phyloP scores from a whole-genome alignment of 306 rosid species.

The Betula pendula region DNA sequence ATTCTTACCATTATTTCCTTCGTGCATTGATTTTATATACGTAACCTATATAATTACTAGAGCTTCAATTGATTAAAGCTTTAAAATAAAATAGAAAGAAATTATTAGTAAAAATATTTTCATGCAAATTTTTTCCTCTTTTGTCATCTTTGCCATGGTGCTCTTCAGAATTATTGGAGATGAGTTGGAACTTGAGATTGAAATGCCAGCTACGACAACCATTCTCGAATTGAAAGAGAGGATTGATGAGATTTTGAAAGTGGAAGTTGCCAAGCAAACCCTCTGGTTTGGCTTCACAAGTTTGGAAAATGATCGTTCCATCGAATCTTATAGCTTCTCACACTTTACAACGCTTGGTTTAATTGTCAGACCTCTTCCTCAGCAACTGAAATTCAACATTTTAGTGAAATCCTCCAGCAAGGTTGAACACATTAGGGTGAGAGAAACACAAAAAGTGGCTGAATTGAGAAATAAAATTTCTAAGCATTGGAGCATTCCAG shows the following conservation, averaged over 20 bases:
- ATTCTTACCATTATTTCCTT: not conserved
- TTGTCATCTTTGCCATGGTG: not conserved
- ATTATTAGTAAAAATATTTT: not conserved
- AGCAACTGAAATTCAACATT: conserved; percentile 20
- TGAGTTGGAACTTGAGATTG: conserved; percentile 26
- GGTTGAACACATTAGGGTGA: conserved; percentile 28
- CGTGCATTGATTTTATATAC: not conserved
- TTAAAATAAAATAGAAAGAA: not conserved
- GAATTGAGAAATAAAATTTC: conserved; percentile 24
- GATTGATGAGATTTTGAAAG: conserved; percentile 21
- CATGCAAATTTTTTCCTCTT: not conserved
- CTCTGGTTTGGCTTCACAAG: conserved; percentile 19
- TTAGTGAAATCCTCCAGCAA: not conserved
- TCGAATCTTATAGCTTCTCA: not conserved
- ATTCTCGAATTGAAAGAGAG: conserved; percentile 31
- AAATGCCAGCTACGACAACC: not conserved
- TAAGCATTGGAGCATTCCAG: conserved; percentile 32
- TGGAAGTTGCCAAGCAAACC: conserved; percentile 28
- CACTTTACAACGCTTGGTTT: conserved; percentile 4
- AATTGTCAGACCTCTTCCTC: conserved; percentile 18
- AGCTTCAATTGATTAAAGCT: not conserved
- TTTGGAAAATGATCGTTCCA: conserved; percentile 5
- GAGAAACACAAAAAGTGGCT: conserved; percentile 33
- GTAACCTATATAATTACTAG: too few species aligned
- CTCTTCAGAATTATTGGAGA: conserved; percentile 22